phyloP scores from a whole-genome alignment of 495 filamentous ascomycete species.

The Penicillium macrosclerotiorum region DNA sequence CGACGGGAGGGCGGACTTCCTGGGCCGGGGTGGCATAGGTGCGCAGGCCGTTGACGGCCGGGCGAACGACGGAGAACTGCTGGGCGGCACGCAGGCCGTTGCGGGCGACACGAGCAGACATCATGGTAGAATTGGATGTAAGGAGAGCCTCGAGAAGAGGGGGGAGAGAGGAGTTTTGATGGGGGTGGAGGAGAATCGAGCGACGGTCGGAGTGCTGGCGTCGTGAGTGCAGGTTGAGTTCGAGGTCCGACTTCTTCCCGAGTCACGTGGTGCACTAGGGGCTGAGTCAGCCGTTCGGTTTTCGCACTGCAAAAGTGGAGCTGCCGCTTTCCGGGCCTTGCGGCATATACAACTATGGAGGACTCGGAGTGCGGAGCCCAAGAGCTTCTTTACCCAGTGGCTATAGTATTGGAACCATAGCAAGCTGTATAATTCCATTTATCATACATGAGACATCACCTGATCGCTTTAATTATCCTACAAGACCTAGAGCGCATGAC shows the following conservation, averaged over 20 bases:
- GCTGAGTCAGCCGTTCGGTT: slow-evolving; percentile 15
- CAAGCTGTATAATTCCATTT: no score
- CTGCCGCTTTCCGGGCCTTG: background rate
- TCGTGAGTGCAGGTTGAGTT: slow-evolving; percentile 35
- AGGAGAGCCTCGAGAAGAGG: slow-evolving; percentile 27
- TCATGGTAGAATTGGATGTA: slow-evolving; percentile 34
- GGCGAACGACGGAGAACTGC: slow-evolving; percentile 46
- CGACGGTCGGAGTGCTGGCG: slow-evolving; percentile 28
- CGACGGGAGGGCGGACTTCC: slow-evolving; percentile 78
- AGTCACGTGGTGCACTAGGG: slow-evolving; percentile 39
- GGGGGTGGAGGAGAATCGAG: slow-evolving; percentile 27
- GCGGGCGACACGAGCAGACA: slow-evolving; percentile 49
- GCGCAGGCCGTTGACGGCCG: slow-evolving; percentile 51
- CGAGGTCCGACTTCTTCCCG: slow-evolving; percentile 42
- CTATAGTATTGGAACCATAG: no score
- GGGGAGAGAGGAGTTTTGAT: slow-evolving; percentile 24
- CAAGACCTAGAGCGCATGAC: background rate
- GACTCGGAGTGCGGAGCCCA: no score
- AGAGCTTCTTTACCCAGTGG: no score
- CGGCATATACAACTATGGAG: background rate
- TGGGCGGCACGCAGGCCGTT: slow-evolving; percentile 49
- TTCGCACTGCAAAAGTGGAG: background rate
- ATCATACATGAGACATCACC: background rate
- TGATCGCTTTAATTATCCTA: background rate
- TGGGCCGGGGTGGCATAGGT: slow-evolving; percentile 74